phyloP scores from a whole-genome alignment of 169 alveolate species.

The Cryptosporidium baileyi region DNA sequence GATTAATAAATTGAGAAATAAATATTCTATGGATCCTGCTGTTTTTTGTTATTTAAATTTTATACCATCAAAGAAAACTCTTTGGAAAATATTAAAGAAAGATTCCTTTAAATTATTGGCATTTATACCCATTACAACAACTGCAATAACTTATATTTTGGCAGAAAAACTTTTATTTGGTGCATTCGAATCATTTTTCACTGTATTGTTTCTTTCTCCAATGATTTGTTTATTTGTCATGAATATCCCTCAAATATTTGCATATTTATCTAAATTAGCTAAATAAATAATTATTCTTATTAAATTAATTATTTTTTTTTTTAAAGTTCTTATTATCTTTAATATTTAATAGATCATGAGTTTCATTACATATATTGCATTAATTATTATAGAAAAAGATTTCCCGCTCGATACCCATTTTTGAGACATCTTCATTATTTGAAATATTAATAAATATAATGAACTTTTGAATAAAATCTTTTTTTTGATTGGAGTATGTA shows the following conservation, averaged over 20 bases:
- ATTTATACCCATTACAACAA: constrained; percentile 17
- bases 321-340: not conserved
- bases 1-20: constrained; percentile 3
- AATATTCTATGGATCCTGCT: constrained; percentile 4
- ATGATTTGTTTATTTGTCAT: constrained; percentile 2
- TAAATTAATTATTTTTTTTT: not conserved
- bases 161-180: constrained; percentile 42
- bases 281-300: not conserved
- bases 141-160: constrained; percentile 18
- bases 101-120: constrained; percentile 25
- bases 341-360: too few species aligned
- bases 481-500: too few species aligned
- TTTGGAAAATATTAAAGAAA: constrained; percentile 33
- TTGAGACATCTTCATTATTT: too few species aligned
- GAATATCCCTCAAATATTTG: constrained; percentile 6
- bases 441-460: too few species aligned
- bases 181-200: constrained; percentile 57
- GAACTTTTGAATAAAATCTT: too few species aligned
- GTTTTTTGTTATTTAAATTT: constrained; percentile 7
- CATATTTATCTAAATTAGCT: not conserved
- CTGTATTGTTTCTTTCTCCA: constrained; percentile 55
- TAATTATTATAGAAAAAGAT: too few species aligned
- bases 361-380: too few species aligned
- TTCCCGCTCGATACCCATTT: too few species aligned
- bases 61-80: constrained; percentile 45